These are phyloP conservation scores for Bretschneidera sinensis DNA, from an alignment of 345 rosid genomes.

Conservation along the genomic window DNA sequence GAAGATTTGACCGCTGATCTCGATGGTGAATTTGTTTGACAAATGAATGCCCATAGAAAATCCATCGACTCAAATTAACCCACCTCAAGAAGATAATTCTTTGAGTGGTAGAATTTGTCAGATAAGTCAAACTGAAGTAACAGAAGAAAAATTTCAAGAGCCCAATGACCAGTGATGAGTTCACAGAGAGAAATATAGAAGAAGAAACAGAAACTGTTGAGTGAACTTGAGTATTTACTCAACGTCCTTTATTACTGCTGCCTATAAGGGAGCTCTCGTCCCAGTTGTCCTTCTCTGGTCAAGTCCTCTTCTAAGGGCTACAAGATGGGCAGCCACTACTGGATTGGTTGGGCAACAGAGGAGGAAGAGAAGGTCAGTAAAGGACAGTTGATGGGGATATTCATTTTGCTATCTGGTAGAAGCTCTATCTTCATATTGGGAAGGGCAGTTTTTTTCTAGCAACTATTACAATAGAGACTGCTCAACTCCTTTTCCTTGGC, in stretches of 20 bases:
- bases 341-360: conserved; percentile 71
- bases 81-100: conserved; percentile 17
- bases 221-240: conserved; percentile 66
- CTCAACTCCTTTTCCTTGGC: conserved; percentile 50
- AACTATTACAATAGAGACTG: conserved; percentile 54
- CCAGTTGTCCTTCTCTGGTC: conserved; percentile 45
- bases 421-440: conserved; percentile 64
- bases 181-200: conserved; percentile 23
- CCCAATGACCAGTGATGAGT: conserved; percentile 16
- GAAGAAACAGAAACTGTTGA: conserved; percentile 49
- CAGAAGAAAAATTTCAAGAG: conserved; percentile 29
- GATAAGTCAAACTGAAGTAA: conserved; percentile 35
- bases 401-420: conserved; percentile 50
- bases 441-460: conserved; percentile 57
- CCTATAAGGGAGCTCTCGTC: conserved; percentile 46
- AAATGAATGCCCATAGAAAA: conserved; percentile 1
- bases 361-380: conserved; percentile 27
- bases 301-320: conserved; percentile 57
- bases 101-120: conserved; percentile 12
- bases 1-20: conserved; percentile 23
- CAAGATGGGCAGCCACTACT: conserved; percentile 69
- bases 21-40: not conserved
- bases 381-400: conserved; percentile 41
- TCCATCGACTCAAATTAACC: conserved; percentile 14
- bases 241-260: conserved; percentile 42